Evolutionary conservation across 345 rosid genomes (phyloP).

Genomic region (Psidium friedrichsthalianum): DNA sequence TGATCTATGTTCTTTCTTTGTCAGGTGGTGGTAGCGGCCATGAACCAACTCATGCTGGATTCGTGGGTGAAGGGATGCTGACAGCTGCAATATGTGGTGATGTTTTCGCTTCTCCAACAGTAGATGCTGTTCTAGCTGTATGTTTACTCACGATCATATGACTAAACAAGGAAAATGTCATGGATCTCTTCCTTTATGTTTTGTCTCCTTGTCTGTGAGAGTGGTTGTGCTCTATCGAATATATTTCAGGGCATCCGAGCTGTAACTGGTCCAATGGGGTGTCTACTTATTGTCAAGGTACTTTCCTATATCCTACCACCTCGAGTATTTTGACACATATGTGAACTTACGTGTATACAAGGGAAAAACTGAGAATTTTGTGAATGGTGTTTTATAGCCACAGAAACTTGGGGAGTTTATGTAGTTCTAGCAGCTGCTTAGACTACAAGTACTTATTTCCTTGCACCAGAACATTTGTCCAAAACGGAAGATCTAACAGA

Average conservation of each 20-base stretch:
- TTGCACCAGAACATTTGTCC: not conserved
- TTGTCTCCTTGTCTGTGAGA: not conserved
- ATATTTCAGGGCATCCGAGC: conserved; percentile 82
- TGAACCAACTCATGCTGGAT: conserved; percentile 97
- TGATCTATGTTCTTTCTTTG: not conserved
- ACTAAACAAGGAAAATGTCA: not conserved
- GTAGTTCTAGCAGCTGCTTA: not conserved
- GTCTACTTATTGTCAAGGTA: conserved; percentile 91
- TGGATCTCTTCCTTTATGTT: not conserved
- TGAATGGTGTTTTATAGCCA: not conserved
- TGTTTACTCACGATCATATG: conserved; percentile 3
- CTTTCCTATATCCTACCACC: not conserved
- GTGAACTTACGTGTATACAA: not conserved
- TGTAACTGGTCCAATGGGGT: conserved; percentile 94
- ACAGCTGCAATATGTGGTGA: conserved; percentile 96
- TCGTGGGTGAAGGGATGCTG: conserved; percentile 98
- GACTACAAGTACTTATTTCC: not conserved
- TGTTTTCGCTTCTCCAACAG: conserved; percentile 85
- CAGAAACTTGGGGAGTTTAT: not conserved
- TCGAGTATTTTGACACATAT: not conserved
- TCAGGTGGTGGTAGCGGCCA: conserved; percentile 99
- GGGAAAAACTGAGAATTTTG: not conserved
- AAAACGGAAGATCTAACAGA: not conserved
- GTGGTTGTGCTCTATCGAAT: not conserved
- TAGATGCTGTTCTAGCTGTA: conserved; percentile 90